phyloP scores from a whole-genome alignment of 805 yeast genomes.

The Kodamaea nitidulidarum region DNA sequence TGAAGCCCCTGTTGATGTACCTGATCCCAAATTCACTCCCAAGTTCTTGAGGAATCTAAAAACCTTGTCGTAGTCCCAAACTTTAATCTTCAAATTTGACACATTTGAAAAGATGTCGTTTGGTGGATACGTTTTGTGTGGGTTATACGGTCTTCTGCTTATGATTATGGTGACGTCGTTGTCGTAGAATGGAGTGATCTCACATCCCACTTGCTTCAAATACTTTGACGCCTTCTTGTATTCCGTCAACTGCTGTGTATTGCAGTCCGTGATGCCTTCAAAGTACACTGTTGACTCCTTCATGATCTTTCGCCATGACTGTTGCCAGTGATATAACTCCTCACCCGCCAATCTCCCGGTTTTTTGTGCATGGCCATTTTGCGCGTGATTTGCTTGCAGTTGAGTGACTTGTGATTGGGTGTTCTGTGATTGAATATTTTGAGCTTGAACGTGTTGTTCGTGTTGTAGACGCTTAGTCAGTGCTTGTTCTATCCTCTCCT shows the following conservation, averaged over 20 bases:
- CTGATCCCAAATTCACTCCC: slow-evolving; percentile 25
- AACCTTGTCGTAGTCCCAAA: slow-evolving; percentile 87
- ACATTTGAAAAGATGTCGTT: slow-evolving; percentile 69
- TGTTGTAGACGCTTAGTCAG: slow-evolving; percentile 2
- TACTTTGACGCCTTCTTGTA: slow-evolving; percentile 41
- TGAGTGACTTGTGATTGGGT: slow-evolving; percentile 1
- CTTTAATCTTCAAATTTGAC: slow-evolving; percentile 57
- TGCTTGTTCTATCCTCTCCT: not conserved
- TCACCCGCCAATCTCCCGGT: slow-evolving; percentile 39
- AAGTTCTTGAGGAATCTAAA: slow-evolving; percentile 69
- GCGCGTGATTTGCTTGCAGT: slow-evolving; percentile 4
- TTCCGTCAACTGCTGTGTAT: slow-evolving; percentile 30
- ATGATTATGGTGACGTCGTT: slow-evolving; percentile 72
- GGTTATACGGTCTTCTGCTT: slow-evolving; percentile 52
- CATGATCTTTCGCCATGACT: slow-evolving; percentile 61
- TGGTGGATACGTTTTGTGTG: slow-evolving; percentile 38
- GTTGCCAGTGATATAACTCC: slow-evolving; percentile 57
- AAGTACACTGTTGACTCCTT: slow-evolving; percentile 56
- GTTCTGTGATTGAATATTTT: slow-evolving; percentile 1
- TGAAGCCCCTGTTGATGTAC: slow-evolving; percentile 3
- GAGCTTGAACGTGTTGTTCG: slow-evolving; percentile 1
- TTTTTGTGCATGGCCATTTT: slow-evolving; percentile 10
- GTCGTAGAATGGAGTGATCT: slow-evolving; percentile 43
- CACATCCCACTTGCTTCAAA: slow-evolving; percentile 47
- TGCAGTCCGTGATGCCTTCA: slow-evolving; percentile 45